Base-by-base conservation (phyloP, 495 filamentous ascomycete genomes). In the Neurospora sp. region DNA sequence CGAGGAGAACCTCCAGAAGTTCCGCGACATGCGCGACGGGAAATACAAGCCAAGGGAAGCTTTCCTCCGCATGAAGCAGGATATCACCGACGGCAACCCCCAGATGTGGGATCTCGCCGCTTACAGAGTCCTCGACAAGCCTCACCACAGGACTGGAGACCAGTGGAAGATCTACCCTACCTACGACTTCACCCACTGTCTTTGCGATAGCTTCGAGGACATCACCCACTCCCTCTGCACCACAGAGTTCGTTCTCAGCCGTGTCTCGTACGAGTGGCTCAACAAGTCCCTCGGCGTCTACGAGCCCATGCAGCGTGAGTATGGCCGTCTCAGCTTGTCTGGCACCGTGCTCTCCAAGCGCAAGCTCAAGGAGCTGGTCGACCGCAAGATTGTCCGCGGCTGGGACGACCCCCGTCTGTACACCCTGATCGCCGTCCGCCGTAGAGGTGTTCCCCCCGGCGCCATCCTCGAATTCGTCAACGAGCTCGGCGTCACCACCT, bases 401-500 rank as follows among this genome's bases (percentile, higher is more conserved):
- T 97, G 94, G 92, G 92, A 97, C 72, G 94, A 97, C 77, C 94
- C 94, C 1, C 87, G 94, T 20, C 88, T 97, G 5, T 96, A 92
- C 83, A 97, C 94, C 1, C 83, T 97, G n/a, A 93, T 95, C 70
- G 93, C 89, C 6, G 87, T 97, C 31, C 89, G 91, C 22, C 89
- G 94, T 27, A 88, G 94, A 44, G 93, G 94, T 78, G 86, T 97
- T 8, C 94, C 94, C 4, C 94, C 94, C 0, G 92, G 91, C 9
- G 94, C 94, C 3, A 93, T 97, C 27, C 88, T 95, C 44, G 88
- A 91, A 68, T 97, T 97, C 77, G 89, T 97, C 74, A 92, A 93
- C 76, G 93, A 96, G 72, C 89, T 97, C 40, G 94, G 94, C 31
- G 94, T 97, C 31, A 94, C 94, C 3, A 94, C 91, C 69, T 83